phyloP scores from a whole-genome alignment of 2,329 filamentous ascomycete species.

The Aspergillus ochraceoroseus region DNA sequence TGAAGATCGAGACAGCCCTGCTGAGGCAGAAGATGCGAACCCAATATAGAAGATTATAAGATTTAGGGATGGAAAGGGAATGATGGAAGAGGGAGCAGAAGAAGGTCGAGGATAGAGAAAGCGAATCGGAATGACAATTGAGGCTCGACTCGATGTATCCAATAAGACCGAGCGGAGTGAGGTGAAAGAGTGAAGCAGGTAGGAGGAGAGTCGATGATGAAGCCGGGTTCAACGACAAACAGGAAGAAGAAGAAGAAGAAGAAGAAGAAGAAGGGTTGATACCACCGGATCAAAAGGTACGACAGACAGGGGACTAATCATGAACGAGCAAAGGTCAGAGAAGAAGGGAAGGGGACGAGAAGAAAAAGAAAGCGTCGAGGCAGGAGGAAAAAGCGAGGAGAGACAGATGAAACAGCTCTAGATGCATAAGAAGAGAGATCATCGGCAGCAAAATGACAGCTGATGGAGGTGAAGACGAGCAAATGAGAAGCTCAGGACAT shows the following conservation, averaged over 20 bases:
- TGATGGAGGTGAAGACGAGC: constrained; percentile 20
- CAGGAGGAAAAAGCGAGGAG: constrained; percentile 11
- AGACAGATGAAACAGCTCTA: constrained; percentile 24
- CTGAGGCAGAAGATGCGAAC: constrained; percentile 6
- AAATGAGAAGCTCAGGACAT: constrained; percentile 21
- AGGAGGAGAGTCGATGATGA: not conserved
- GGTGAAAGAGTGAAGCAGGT: not conserved
- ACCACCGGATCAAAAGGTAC: constrained; percentile 6
- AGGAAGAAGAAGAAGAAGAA: not conserved
- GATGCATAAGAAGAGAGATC: constrained; percentile 26
- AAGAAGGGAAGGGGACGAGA: constrained; percentile 8
- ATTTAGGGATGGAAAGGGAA: not conserved
- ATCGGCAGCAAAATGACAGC: constrained; percentile 24
- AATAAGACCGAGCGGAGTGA: not conserved
- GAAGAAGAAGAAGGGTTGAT: not conserved
- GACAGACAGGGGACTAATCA: constrained; percentile 1
- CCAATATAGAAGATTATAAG: not conserved
- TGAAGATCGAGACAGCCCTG: constrained; percentile 7
- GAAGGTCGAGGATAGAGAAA: not conserved
- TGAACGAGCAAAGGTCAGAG: too few species aligned
- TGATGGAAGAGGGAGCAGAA: not conserved
- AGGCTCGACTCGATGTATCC: not conserved
- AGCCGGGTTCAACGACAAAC: not conserved
- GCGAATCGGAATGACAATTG: not conserved
- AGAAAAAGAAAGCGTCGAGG: constrained; percentile 14